Conservation (phyloP, 805 yeast genomes). For the Pichia ethanolica region DNA sequence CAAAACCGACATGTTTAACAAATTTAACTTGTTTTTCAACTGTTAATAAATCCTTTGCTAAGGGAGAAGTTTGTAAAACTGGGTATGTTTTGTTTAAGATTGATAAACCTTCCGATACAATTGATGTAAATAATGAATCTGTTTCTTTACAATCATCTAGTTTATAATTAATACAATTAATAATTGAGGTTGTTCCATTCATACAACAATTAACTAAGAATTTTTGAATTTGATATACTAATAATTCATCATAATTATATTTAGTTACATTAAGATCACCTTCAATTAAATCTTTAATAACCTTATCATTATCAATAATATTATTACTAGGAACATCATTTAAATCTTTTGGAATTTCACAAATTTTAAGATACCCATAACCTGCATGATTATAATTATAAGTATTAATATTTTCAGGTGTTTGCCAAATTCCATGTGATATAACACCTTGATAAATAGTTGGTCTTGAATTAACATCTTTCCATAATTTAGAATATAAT, state of each 20-base stretch:
- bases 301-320: conserved; percentile 15
- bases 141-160: conserved; percentile 37
- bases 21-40: conserved; percentile 29
- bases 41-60: conserved; percentile 27
- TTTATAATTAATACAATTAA: conserved; percentile 75
- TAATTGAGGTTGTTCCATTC: conserved; percentile 73
- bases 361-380: conserved; percentile 51
- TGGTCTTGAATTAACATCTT: conserved; percentile 39
- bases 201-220: conserved; percentile 75
- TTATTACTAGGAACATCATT: conserved; percentile 7
- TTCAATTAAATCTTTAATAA: conserved; percentile 19
- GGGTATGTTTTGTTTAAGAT: conserved; percentile 32
- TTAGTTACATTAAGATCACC: conserved; percentile 26
- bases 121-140: conserved; percentile 28
- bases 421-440: conserved; percentile 72
- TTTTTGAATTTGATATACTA: conserved; percentile 62
- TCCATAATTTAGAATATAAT: conserved; percentile 49
- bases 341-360: conserved; percentile 42
- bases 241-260: conserved; percentile 35
- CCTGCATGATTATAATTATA: conserved; percentile 64
- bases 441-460: conserved; percentile 65
- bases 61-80: conserved; percentile 24
- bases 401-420: conserved; percentile 19
- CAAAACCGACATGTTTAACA: conserved; percentile 22
- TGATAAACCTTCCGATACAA: conserved; percentile 40